Base-by-base conservation (phyloP, 192 early-diverging fungal genomes). In the Entomortierella beljakovae region DNA sequence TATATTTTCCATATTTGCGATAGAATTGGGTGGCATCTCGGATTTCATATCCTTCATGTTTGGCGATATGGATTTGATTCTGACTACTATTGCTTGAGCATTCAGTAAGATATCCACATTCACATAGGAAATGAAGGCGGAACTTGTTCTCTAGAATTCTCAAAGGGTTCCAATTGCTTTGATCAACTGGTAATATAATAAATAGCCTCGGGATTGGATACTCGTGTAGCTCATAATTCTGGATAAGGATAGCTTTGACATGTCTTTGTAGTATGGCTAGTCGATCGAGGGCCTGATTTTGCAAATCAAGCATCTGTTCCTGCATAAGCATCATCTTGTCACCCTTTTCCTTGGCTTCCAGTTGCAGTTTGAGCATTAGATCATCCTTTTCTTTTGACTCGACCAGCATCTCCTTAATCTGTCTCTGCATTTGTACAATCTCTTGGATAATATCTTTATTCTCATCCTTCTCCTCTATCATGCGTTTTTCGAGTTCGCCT, bases 31-130 rank as follows among this genome's bases (percentile, higher is more conserved):
- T 43, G 0, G 38, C 37, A 0, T 28, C 22, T 16, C 26, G 4
- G 28, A 61, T 22, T 8, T 61, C 59, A 28, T 61, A 61, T 20
- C 59, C 3, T 13, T 46, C 40, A 11, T 61, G 59, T 18, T 49
- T 40, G 13, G 37, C 37, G 13, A 40, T 6, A 40, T 40, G 37
- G 37, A 18, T 7, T 52, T 33, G 32, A 23, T 37, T 4, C n/a
- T 34, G 5, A 22, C 26, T 16, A 1, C 26, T 18, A 20, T 51
- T n/a, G 43, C 1, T 7, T 40, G 37, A 40, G 6, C 13, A 6
- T 6, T 9, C 13, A 9, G 37, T 40, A 13, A 9, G 37, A 13
- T 40, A 6, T 40, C 37, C 37, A 13, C 37, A 40, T 13, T 40
- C 37, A 13, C 37, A 40, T 40, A 40, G 37, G 37, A 40, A 40